Evolutionary conservation across 2,329 filamentous ascomycete genomes (phyloP).

Genomic region (Achaetomium macrosporum): DNA sequence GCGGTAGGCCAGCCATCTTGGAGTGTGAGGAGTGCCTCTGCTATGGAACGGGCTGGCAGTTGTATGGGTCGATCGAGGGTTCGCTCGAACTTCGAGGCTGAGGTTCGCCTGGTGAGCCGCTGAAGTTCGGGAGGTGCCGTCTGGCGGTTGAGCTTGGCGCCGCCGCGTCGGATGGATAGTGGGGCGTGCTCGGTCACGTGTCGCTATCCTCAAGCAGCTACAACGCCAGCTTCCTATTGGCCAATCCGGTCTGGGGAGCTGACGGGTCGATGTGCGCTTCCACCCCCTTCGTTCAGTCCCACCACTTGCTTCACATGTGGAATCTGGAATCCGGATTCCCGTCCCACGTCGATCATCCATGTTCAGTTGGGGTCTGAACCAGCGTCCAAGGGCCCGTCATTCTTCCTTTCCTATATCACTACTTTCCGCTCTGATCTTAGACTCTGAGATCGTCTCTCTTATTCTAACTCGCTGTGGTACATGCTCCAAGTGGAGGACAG

Average conservation of each 20-base stretch:
- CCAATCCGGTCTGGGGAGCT: not conserved
- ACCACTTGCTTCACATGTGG: no score
- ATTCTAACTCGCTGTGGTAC: no score
- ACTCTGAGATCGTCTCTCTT: no score
- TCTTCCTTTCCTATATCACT: not conserved
- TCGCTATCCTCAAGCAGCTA: not conserved
- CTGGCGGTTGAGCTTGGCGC: constrained; percentile 9
- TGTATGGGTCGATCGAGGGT: constrained; percentile 7
- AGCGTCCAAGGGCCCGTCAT: no score
- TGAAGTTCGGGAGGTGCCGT: constrained; percentile 10
- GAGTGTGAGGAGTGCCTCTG: not conserved
- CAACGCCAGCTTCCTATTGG: no score
- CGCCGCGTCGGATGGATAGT: not conserved
- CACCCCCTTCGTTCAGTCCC: not conserved
- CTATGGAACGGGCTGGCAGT: not conserved
- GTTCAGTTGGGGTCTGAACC: no score
- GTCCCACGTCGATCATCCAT: no score
- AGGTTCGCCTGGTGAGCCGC: constrained; percentile 2
- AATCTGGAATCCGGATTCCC: no score
- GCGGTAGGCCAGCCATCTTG: constrained; percentile 39
- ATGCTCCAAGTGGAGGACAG: not conserved
- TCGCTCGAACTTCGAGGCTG: not conserved
- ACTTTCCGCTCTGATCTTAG: no score
- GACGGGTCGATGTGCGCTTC: no score
- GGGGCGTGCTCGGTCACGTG: constrained; percentile 10